Percentiles rank a stretch among this genome's conserved stretches.
Conservation (phyloP, 495 filamentous ascomycete genomes). For the Cudoniella acicularis region DNA sequence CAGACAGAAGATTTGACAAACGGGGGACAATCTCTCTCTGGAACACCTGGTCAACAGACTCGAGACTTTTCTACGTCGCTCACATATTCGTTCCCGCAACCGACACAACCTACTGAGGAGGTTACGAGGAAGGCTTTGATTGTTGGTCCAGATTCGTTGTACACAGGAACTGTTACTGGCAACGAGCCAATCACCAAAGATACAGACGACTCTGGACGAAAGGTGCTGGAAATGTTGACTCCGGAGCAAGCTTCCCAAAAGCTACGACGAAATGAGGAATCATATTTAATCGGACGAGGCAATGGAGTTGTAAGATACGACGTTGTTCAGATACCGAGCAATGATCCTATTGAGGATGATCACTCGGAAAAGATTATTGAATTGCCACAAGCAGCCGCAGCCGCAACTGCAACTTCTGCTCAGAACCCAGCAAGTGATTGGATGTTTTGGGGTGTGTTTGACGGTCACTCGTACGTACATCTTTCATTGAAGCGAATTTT, state of each 20-base stretch:
- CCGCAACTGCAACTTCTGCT: slow-evolving; percentile 39
- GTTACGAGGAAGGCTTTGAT: slow-evolving; percentile 52
- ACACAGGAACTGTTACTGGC: slow-evolving; percentile 73
- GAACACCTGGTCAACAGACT: background rate
- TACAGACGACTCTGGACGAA: slow-evolving; percentile 72
- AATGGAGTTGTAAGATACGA: slow-evolving; percentile 93
- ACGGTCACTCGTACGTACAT: slow-evolving; percentile 79
- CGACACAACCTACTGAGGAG: background rate
- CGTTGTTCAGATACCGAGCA: slow-evolving; percentile 89
- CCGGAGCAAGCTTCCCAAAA: slow-evolving; percentile 92
- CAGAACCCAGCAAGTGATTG: slow-evolving; percentile 67
- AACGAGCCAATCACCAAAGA: slow-evolving; percentile 83
- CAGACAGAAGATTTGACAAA: slow-evolving; percentile 4
- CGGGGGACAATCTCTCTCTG: background rate
- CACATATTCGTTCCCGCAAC: slow-evolving; percentile 8
- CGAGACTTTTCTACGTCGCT: slow-evolving; percentile 10
- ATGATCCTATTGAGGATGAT: slow-evolving; percentile 98
- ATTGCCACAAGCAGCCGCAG: slow-evolving; percentile 51
- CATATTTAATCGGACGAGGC: slow-evolving; percentile 84
- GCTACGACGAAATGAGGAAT: slow-evolving; percentile 83
- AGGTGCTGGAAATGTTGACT: slow-evolving; percentile 90
- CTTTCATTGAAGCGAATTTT: background rate
- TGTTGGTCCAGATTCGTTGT: slow-evolving; percentile 80
- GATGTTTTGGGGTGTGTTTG: slow-evolving; percentile 99
- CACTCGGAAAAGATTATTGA: slow-evolving; percentile 97